Conservation (phyloP, 2,329 filamentous ascomycete species). For the Thermomyces lanuginosus region DNA sequence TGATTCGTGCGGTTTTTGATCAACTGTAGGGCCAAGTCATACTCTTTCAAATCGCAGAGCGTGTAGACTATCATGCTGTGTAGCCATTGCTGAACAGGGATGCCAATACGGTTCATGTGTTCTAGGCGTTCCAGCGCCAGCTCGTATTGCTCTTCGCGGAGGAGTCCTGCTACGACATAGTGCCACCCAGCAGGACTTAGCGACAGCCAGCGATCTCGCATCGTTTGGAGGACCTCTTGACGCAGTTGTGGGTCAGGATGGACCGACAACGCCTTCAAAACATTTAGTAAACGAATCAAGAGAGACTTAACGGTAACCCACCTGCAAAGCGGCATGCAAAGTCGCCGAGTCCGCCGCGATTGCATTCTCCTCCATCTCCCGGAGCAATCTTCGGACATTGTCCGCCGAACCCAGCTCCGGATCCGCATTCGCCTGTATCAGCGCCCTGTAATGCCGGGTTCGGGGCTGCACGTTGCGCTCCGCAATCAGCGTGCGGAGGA, state of each 20-base stretch:
- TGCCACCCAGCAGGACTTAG: constrained; percentile 47
- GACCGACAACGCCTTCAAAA: constrained; percentile 47
- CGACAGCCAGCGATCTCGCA: constrained; percentile 51
- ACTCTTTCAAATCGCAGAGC: constrained; percentile 53
- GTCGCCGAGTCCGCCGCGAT: constrained; percentile 49
- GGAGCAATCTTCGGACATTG: constrained; percentile 46
- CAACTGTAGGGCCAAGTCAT: constrained; percentile 60
- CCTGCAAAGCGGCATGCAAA: constrained; percentile 57
- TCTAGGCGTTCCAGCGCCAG: constrained; percentile 57
- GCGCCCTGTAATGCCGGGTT: constrained; percentile 46
- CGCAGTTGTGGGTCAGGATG: constrained; percentile 76
- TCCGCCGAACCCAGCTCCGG: constrained; percentile 47
- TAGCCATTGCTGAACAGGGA: constrained; percentile 52
- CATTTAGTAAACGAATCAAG: background rate
- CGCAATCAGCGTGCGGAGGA: constrained; percentile 23
- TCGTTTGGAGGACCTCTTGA: constrained; percentile 48
- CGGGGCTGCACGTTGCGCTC: constrained; percentile 21
- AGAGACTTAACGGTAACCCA: constrained; percentile 13
- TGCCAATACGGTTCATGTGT: constrained; percentile 42
- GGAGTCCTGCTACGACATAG: constrained; percentile 53
- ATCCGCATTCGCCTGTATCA: constrained; percentile 57
- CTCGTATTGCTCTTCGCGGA: constrained; percentile 72
- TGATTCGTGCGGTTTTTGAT: constrained; percentile 42
- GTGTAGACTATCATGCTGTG: constrained; percentile 61
- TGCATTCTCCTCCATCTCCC: constrained; percentile 50